Conservation (phyloP, 2,329 filamentous ascomycete species). For the Colletotrichum orchidophilum region DNA sequence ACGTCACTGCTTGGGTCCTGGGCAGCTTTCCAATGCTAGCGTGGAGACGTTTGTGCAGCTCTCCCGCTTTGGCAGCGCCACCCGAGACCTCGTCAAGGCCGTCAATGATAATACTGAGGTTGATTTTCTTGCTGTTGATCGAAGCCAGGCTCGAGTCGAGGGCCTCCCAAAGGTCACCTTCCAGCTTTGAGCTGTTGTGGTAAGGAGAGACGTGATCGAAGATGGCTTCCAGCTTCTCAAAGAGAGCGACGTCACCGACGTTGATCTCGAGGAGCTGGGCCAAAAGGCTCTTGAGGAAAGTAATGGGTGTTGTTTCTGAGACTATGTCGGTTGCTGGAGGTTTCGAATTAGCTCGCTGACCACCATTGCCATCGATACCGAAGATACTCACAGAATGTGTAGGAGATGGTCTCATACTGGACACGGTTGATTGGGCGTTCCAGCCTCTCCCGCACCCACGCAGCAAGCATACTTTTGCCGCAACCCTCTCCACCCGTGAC, state of each 20-base stretch:
- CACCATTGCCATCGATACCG: too few species aligned
- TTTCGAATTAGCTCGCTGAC: background rate
- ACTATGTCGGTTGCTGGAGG: constrained; percentile 40
- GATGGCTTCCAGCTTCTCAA: constrained; percentile 41
- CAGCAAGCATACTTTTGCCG: constrained; percentile 50
- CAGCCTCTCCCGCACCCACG: constrained; percentile 51
- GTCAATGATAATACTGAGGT: constrained; percentile 48
- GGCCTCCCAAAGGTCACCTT: constrained; percentile 44
- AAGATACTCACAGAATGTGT: constrained; percentile 47
- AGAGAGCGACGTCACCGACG: constrained; percentile 48
- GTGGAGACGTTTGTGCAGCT: constrained; percentile 45
- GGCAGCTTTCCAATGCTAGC: constrained; percentile 40
- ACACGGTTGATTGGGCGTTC: constrained; percentile 47
- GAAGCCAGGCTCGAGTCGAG: constrained; percentile 45
- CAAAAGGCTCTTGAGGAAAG: constrained; percentile 48
- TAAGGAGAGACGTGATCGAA: constrained; percentile 39
- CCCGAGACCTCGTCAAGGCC: constrained; percentile 47
- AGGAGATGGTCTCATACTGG: constrained; percentile 47
- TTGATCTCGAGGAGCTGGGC: constrained; percentile 50
- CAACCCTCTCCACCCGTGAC: constrained; percentile 46
- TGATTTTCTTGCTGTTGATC: constrained; percentile 39
- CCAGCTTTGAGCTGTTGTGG: constrained; percentile 39
- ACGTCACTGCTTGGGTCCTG: constrained; percentile 44
- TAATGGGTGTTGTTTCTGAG: constrained; percentile 41
- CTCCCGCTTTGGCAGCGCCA: constrained; percentile 35